Evolutionary conservation across 2,329 filamentous ascomycete species (phyloP).

Genomic region (Chalara sp.): DNA sequence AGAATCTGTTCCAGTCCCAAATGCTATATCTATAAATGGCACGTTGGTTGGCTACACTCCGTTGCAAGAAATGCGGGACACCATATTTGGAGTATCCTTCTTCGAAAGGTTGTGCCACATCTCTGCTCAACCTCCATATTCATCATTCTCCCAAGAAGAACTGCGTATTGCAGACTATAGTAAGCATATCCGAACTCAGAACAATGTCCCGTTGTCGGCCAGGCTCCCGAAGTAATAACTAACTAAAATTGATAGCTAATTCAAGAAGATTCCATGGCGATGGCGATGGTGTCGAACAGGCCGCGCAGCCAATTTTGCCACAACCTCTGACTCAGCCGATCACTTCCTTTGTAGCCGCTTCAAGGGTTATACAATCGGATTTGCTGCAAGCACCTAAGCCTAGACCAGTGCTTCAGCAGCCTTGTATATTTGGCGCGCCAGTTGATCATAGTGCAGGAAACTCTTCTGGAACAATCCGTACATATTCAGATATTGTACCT

Average conservation of each 20-base stretch:
- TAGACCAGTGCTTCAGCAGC: no score
- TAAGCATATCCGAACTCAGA: neutral
- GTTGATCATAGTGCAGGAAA: no score
- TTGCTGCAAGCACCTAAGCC: no score
- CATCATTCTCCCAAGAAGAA: constrained; percentile 3
- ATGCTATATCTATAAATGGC: neutral
- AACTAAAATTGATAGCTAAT: neutral
- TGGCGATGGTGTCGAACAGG: no score
- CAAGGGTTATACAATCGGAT: no score
- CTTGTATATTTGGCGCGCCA: no score
- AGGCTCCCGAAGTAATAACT: no score
- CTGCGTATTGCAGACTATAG: constrained; percentile 5
- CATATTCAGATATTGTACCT: no score
- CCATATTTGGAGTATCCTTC: neutral
- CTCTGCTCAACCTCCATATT: neutral
- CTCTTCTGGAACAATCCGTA: no score
- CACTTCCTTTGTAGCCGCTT: neutral
- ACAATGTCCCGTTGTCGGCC: neutral
- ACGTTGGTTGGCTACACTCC: neutral
- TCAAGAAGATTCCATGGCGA: neutral
- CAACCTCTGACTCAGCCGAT: neutral
- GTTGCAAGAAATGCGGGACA: neutral
- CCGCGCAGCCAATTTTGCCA: no score
- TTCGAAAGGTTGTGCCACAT: neutral
- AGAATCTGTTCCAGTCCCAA: neutral